phyloP scores from a whole-genome alignment of 805 yeast species.

The Grigorovia jiainica region DNA sequence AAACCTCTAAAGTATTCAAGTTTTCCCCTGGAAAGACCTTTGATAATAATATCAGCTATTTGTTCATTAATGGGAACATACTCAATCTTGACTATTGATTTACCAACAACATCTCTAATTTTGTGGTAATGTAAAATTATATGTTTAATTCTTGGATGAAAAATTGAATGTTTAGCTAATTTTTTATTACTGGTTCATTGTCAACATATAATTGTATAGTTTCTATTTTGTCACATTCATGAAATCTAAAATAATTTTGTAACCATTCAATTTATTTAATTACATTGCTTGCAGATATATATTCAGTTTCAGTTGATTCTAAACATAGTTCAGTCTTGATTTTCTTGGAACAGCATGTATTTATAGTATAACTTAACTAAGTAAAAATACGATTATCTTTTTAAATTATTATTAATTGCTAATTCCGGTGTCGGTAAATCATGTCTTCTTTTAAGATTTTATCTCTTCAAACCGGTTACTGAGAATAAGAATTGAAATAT shows the following conservation, averaged over 20 bases:
- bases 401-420: constrained; percentile 90
- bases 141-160: constrained; percentile 8
- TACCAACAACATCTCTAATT: constrained; percentile 3
- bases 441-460: constrained; percentile 87
- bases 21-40: neutral
- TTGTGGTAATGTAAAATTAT: constrained; percentile 5
- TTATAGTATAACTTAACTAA: no score
- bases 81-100: neutral
- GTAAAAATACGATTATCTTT: constrained; percentile 97
- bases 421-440: constrained; percentile 99
- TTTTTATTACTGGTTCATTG: constrained; percentile 5
- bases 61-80: constrained; percentile 5
- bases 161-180: constrained; percentile 3
- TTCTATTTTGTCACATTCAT: no score
- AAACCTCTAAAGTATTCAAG: neutral
- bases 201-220: constrained; percentile 4
- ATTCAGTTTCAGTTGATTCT: constrained; percentile 8
- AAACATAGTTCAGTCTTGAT: constrained; percentile 5
- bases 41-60: constrained; percentile 5
- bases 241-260: no score
- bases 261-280: constrained; percentile 5
- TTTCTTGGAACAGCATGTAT: constrained; percentile 11
- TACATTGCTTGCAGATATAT: constrained; percentile 7
- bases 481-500: no score
- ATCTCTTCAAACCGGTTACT: no score